Evolutionary conservation across 768 basidiomycete species (phyloP).

Genomic region (Collybiopsis confluens): DNA sequence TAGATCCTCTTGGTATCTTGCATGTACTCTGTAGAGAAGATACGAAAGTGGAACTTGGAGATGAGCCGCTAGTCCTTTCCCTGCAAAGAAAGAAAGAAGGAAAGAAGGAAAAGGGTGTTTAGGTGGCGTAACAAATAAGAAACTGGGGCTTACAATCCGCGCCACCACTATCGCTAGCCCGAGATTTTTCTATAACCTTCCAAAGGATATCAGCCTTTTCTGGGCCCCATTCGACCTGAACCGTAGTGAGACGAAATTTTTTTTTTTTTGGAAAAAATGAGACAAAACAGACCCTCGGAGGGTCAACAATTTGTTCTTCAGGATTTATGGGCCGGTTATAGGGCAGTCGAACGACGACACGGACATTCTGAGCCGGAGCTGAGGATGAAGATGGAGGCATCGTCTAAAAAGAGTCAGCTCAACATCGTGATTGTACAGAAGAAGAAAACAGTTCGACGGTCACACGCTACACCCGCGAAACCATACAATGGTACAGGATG

Average conservation of each 20-base stretch:
- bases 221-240: constrained; percentile 77
- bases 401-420: no score
- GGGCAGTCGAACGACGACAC: constrained; percentile 77
- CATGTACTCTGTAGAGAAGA: constrained; percentile 78
- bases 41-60: constrained; percentile 81
- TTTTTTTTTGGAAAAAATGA: no score
- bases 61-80: constrained; percentile 80
- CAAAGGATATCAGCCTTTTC: constrained; percentile 84
- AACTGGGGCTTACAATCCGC: constrained; percentile 75
- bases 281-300: no score
- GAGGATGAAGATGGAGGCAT: constrained; percentile 23
- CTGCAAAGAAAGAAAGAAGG: constrained; percentile 30
- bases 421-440: no score
- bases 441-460: no score
- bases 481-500: no score
- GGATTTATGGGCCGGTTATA: constrained; percentile 74
- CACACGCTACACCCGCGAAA: no score
- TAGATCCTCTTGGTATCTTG: constrained; percentile 81
- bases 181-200: constrained; percentile 81
- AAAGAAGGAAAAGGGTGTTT: no score
- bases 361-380: constrained; percentile 36
- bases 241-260: no score
- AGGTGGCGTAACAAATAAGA: no score
- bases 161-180: constrained; percentile 65
- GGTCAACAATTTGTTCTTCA: constrained; percentile 38